Evolutionary conservation across 2,329 filamentous ascomycete genomes (phyloP), one percentile per base, ranked within the genome.

Genomic region (Trichoderma aggressivum): DNA sequence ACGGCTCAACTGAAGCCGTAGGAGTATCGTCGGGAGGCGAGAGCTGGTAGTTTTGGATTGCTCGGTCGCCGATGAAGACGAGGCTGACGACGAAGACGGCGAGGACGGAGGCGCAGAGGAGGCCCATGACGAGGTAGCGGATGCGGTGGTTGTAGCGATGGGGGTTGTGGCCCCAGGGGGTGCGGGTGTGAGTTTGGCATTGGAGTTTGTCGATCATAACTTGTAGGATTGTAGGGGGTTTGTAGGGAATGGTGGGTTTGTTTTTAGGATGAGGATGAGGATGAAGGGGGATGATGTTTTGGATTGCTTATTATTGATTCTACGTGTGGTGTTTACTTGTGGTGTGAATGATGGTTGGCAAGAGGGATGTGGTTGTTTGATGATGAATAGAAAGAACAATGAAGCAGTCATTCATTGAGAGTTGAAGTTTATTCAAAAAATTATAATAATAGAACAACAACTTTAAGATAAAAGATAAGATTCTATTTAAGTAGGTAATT

Each of bases 161-260:
- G 18, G 73, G 53, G 26, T 66, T 70, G 30, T 58, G 64, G 5
- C 77, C 76, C 77, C 78, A 79, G 21, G 76, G 75, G 6, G 71
- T 78, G 55, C 77, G 77, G 21, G 78, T 79, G 70, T 79, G 78
- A 5, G 77, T 65, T 65, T 73, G 77, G 59, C 78, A 79, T 72
- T 79, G 78, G 7, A 70, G 60, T 43, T 74, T 75, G 64, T 76
- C 73, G 30, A 74, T 67, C 73, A 79, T 60, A 11, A 62, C 47
- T 63, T 28, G 12, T 24, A 36, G 34, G 34, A 36, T 36, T 21
- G 47, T 53, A 53, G 21, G 47, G 11, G 43, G 7, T 21, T 26
- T 24, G n/a, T 21, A 14, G 10, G n/a, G 43, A 8, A 21, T 53
- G 5, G 12, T 26, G 50, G 11, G n/a, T n/a, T 16, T 55, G 18